Conservation (phyloP, 1,284 basidiomycete genomes). For the Tylopilus sp. region DNA sequence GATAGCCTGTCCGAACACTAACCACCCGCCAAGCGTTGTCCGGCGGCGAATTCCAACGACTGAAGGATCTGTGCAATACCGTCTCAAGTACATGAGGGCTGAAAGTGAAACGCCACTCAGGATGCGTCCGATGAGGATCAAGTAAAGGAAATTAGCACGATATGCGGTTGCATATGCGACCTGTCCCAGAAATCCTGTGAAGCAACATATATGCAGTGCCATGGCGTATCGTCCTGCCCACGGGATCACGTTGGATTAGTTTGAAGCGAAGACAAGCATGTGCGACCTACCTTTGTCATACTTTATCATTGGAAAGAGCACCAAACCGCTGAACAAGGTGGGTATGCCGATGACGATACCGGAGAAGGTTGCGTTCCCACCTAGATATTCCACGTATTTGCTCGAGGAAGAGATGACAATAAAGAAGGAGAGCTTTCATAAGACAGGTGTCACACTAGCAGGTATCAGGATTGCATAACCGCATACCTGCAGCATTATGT, state of each 20-base stretch:
- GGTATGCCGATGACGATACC: conserved; percentile 67
- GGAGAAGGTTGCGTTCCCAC: conserved; percentile 62
- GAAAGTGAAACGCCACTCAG: conserved; percentile 45
- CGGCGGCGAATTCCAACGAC: conserved; percentile 63
- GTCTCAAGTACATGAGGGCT: conserved; percentile 52
- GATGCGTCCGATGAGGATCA: conserved; percentile 48
- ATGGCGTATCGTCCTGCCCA: conserved; percentile 48
- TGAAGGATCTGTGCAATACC: conserved; percentile 62
- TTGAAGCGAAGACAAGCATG: background rate
- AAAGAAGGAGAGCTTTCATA: conserved; percentile 57
- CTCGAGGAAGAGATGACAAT: conserved; percentile 65
- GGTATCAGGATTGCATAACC: background rate
- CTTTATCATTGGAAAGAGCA: conserved; percentile 54
- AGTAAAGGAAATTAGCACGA: conserved; percentile 42
- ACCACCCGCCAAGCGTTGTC: conserved; percentile 60
- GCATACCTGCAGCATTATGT: conserved; percentile 45
- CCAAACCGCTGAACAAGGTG: conserved; percentile 37
- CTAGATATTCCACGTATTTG: conserved; percentile 57
- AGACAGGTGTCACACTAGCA: background rate
- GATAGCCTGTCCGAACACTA: conserved; percentile 60
- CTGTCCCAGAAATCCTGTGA: conserved; percentile 41
- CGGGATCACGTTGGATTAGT: background rate
- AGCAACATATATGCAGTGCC: conserved; percentile 45
- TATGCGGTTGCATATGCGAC: conserved; percentile 47
- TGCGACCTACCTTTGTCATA: conserved; percentile 48